phyloP scores from a whole-genome alignment of 2,329 filamentous ascomycete genomes.

The Karstenula rhodostoma region DNA sequence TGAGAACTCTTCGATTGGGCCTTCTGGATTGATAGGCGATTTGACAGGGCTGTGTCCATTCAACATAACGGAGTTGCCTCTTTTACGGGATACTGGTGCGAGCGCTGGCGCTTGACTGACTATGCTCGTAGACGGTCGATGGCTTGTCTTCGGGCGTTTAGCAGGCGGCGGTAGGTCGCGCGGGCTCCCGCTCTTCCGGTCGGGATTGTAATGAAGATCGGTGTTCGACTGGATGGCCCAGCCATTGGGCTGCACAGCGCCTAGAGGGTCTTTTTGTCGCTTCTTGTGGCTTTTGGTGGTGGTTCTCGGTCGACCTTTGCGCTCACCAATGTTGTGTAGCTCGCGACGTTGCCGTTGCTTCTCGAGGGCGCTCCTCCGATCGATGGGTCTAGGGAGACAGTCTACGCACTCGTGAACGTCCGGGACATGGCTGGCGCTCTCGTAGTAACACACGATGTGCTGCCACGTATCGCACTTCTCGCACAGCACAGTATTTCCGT shows the following conservation, averaged over 20 bases:
- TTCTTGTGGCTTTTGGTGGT: conserved; percentile 87
- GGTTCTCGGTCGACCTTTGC: conserved; percentile 78
- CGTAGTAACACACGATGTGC: conserved; percentile 97
- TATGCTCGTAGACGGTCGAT: conserved; percentile 80
- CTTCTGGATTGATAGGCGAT: conserved; percentile 71
- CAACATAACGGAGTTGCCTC: conserved; percentile 63
- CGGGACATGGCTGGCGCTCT: conserved; percentile 73
- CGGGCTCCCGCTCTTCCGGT: conserved; percentile 60
- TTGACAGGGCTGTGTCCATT: conserved; percentile 79
- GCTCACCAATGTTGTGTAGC: conserved; percentile 61
- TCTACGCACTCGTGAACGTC: conserved; percentile 87
- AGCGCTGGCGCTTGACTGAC: conserved; percentile 71
- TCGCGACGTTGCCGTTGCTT: conserved; percentile 71
- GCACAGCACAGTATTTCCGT: conserved; percentile 97
- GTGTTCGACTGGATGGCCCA: conserved; percentile 64
- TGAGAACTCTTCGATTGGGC: conserved; percentile 75
- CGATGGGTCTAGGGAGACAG: conserved; percentile 80
- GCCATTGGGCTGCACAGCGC: conserved; percentile 71
- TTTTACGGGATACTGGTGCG: conserved; percentile 68
- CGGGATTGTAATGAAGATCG: conserved; percentile 59
- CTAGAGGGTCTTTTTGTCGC: conserved; percentile 74
- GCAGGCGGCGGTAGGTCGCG: conserved; percentile 67
- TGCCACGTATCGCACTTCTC: conserved; percentile 98
- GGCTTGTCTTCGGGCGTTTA: conserved; percentile 84
- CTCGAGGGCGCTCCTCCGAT: conserved; percentile 77